Evolutionary conservation across 2,329 filamentous ascomycete species (phyloP).

Genomic region (Cladosporium sp.): DNA sequence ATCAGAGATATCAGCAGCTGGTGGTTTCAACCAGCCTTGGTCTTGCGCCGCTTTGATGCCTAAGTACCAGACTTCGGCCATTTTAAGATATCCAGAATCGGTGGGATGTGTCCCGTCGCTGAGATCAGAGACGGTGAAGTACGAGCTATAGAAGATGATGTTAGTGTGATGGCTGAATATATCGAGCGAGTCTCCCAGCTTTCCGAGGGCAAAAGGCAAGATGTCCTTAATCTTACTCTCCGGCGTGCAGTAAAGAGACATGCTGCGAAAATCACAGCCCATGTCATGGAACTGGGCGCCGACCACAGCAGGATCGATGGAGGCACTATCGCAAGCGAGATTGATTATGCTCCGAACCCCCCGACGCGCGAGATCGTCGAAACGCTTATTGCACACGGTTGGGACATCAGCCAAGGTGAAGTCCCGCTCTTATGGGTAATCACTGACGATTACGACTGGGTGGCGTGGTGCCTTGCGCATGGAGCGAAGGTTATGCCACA

Average conservation of each 20-base stretch:
- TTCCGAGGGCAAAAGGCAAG: not conserved
- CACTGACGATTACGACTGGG: not conserved
- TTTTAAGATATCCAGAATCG: conserved; percentile 12
- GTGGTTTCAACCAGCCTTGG: conserved; percentile 10
- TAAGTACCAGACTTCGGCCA: conserved; percentile 12
- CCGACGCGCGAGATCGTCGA: not conserved
- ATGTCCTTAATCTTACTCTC: not conserved
- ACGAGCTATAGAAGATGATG: conserved; percentile 1
- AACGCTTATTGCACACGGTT: not conserved
- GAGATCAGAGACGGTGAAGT: conserved; percentile 8
- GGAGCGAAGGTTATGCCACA: not conserved
- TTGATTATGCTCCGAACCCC: not conserved
- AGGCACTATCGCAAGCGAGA: not conserved
- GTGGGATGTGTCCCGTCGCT: conserved; percentile 9
- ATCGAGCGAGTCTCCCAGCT: not conserved
- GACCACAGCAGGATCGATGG: not conserved
- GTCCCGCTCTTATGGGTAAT: not conserved
- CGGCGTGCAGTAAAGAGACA: not conserved
- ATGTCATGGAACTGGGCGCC: not conserved
- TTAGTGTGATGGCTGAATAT: not conserved
- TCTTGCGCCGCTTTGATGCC: conserved; percentile 6
- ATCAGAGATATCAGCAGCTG: not conserved
- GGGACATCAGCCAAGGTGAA: not conserved
- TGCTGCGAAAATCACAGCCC: not conserved
- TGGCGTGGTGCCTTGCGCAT: not conserved